phyloP scores from a whole-genome alignment of 176 grass and related monocot genomes.

The Phoenix dactylifera region DNA sequence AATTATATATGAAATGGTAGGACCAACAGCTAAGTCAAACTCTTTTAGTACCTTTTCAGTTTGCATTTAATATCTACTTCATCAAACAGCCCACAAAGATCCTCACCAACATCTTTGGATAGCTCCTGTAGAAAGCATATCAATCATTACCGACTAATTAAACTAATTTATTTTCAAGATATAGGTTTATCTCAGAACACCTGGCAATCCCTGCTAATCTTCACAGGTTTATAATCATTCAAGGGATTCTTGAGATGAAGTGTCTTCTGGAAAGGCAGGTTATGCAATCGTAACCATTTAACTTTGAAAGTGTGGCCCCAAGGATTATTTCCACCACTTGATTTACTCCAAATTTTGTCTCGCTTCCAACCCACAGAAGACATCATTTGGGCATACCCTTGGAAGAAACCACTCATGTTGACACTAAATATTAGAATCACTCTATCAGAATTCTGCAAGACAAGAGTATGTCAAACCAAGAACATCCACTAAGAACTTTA shows the following conservation, averaged over 20 bases:
- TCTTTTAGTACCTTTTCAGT: constrained; percentile 4
- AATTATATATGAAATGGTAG: background rate
- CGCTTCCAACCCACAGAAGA: background rate
- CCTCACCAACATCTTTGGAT: constrained; percentile 8
- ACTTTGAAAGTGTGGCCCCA: constrained; percentile 7
- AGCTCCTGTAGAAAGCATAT: background rate
- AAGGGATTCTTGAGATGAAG: constrained; percentile 11
- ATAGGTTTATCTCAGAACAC: background rate
- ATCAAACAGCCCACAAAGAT: constrained; percentile 1
- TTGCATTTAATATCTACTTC: background rate
- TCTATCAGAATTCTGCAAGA: constrained; percentile 8
- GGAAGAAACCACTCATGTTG: constrained; percentile 6
- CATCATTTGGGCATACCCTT: constrained; percentile 8
- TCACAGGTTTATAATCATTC: constrained; percentile 11
- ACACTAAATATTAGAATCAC: constrained; percentile 9
- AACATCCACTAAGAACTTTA: background rate
- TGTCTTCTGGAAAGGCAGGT: constrained; percentile 3
- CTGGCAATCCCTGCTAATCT: constrained; percentile 10
- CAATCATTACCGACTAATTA: background rate
- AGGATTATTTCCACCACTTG: background rate
- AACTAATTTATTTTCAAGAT: background rate
- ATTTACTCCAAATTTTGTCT: constrained; percentile 1
- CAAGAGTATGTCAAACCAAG: background rate
- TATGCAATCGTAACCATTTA: background rate
- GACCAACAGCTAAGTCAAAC: background rate